phyloP scores from a whole-genome alignment of 1,139 yeast species.

The Pichia cactophila region DNA sequence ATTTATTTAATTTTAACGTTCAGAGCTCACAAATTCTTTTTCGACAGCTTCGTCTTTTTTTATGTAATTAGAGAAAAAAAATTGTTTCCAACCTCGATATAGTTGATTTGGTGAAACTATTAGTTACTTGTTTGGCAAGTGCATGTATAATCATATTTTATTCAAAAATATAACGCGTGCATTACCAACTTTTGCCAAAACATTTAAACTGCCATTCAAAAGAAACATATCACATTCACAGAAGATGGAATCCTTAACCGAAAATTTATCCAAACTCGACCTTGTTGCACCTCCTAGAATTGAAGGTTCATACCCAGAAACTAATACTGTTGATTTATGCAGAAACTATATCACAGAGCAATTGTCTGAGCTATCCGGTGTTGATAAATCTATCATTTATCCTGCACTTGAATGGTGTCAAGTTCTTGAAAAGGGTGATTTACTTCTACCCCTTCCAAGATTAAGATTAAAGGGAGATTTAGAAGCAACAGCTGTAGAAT shows the following conservation, averaged over 20 bases:
- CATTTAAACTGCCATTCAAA: not conserved
- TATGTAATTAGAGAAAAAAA: too few relatives aligned
- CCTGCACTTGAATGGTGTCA: conserved; percentile 86
- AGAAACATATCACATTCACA: conserved; percentile 7
- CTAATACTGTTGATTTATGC: conserved; percentile 71
- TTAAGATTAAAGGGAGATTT: conserved; percentile 78
- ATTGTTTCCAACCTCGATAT: too few relatives aligned
- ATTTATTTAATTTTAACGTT: too few relatives aligned
- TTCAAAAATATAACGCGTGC: conserved; percentile 4
- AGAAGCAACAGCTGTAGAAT: conserved; percentile 65
- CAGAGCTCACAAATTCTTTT: too few relatives aligned
- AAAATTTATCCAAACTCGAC: conserved; percentile 27
- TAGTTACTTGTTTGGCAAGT: not conserved
- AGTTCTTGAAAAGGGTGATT: conserved; percentile 86
- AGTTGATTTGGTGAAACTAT: not conserved
- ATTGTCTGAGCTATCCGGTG: conserved; percentile 64
- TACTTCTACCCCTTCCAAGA: conserved; percentile 88
- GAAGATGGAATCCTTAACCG: conserved; percentile 22
- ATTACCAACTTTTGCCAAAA: not conserved
- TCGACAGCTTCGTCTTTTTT: too few relatives aligned
- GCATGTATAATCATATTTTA: conserved; percentile 2
- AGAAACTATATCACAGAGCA: conserved; percentile 85
- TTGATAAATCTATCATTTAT: conserved; percentile 60
- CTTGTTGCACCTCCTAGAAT: conserved; percentile 29
- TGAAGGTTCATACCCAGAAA: conserved; percentile 58